Evolutionary conservation across 257 asterid species (phyloP), one percentile per base, ranked within the genome.

Genomic region (Fraxinus quadrangulata): DNA sequence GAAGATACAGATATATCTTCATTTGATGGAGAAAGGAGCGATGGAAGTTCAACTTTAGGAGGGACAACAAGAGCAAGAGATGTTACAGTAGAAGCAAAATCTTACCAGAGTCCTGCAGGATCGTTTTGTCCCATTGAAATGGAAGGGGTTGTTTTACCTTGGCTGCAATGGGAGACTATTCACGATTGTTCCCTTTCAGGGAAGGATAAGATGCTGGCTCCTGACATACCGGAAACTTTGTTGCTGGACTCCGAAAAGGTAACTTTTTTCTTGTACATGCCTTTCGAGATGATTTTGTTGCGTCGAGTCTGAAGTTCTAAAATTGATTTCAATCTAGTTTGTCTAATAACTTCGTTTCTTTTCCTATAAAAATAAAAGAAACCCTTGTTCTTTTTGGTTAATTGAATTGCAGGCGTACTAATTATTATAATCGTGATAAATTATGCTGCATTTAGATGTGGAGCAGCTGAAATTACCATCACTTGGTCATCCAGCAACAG

Each of bases 1-100:
- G 97, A 95, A 86, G 97, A 93, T 79, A 88, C 98, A 24, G 99
- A 96, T 82, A 74, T 92, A 74, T 93, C 98, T 81, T 96, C 98
- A 26, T 87, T 93, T 85, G 98, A 96, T 85, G 99, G 97, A 42
- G 99, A 92, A 81, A 88, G 91, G 83, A 93, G 98, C 75, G 99
- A 96, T 73, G 90, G 79, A 45, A 88, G 96, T 85, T 90, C 98
- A 30, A 87, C 87, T 71, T 74, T 89, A 45, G 94, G 99, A 72
- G 91, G 91, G 40, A 76, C 73, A 23, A 77, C 71, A 51, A 91
- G 81, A 84, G 77, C 80, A 74, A 84, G 78, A 78, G 83, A 82
- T 67, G 70, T 78, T 51, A 14, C 71, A 5, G 14, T 71, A 82
- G 88, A 86, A 72, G 77, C 86, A 11, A 87, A 82, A 77, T 75